Evolutionary conservation across 148 eudicot species (phyloP).

Genomic region (Gaultheria prostrata): DNA sequence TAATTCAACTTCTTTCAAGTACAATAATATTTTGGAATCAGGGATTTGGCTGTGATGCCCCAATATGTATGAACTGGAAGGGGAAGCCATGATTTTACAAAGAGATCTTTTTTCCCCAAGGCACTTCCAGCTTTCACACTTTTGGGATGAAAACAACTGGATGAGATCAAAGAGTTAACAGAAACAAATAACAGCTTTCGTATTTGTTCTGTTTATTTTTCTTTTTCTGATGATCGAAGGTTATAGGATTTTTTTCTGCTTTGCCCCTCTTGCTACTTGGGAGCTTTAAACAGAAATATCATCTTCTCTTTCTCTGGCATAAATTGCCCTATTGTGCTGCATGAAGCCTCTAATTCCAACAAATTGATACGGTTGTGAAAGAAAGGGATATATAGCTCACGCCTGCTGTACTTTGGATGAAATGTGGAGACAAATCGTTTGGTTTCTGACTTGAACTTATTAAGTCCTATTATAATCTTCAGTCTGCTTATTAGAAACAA

Average conservation of each 20-base stretch:
- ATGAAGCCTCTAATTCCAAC: not conserved
- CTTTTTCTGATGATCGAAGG: not conserved
- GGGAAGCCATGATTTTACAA: not conserved
- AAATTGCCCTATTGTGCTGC: not conserved
- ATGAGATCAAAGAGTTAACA: not conserved
- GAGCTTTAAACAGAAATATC: not conserved
- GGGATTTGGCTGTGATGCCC: not conserved
- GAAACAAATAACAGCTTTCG: not conserved
- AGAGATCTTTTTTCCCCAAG: not conserved
- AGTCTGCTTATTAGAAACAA: not conserved
- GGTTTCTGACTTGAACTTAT: conserved; percentile 3
- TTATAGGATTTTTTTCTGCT: not conserved
- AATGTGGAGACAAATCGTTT: not conserved
- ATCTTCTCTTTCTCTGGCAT: not conserved
- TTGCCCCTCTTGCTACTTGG: not conserved
- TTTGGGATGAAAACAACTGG: not conserved
- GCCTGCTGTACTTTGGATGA: not conserved
- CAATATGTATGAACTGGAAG: not conserved
- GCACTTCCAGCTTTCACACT: not conserved
- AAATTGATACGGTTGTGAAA: not conserved
- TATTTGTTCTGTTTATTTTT: not conserved
- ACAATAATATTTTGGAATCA: not conserved
- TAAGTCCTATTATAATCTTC: not conserved
- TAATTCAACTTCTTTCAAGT: not conserved
- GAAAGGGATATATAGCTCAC: not conserved